Evolutionary conservation across 768 basidiomycete species (phyloP).

Genomic region (Tubosaeta sp.): DNA sequence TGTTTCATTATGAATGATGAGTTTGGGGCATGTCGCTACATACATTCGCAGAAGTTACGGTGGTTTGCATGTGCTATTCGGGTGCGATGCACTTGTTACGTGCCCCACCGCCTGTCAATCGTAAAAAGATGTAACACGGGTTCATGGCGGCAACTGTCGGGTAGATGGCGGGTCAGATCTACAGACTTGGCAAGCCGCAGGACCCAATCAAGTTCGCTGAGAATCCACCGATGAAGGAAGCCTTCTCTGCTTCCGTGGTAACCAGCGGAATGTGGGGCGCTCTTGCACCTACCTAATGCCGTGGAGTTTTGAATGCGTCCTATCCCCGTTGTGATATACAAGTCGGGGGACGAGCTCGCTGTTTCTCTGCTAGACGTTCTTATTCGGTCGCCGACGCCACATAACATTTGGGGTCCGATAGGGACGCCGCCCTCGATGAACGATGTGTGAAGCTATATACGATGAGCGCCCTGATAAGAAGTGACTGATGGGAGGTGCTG

Average conservation of each 20-base stretch:
- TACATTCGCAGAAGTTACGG: neutral
- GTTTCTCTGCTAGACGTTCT: neutral
- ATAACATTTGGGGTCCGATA: constrained; percentile 28
- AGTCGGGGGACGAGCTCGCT: neutral
- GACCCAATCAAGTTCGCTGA: constrained; percentile 15
- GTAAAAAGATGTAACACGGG: neutral
- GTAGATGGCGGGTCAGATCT: constrained; percentile 9
- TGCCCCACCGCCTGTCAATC: constrained; percentile 7
- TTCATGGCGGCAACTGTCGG: constrained; percentile 18
- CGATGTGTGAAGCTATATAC: constrained; percentile 34
- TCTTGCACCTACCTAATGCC: constrained; percentile 17
- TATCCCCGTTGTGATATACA: constrained; percentile 14
- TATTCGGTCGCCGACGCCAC: neutral
- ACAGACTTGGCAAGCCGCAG: constrained; percentile 4
- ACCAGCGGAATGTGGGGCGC: constrained; percentile 27
- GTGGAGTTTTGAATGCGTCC: constrained; percentile 22
- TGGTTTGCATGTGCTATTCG: neutral
- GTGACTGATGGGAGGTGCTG: constrained; percentile 46
- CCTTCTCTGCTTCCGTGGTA: constrained; percentile 31
- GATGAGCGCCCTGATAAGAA: constrained; percentile 42
- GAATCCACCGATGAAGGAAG: constrained; percentile 26
- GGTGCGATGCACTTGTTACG: constrained; percentile 11
- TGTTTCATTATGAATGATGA: constrained; percentile 26
- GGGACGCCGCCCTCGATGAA: constrained; percentile 25
- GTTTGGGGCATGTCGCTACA: constrained; percentile 11